Evolutionary conservation across 352 stramenopile genomes (phyloP).

Genomic region (Pythium aquatile): DNA sequence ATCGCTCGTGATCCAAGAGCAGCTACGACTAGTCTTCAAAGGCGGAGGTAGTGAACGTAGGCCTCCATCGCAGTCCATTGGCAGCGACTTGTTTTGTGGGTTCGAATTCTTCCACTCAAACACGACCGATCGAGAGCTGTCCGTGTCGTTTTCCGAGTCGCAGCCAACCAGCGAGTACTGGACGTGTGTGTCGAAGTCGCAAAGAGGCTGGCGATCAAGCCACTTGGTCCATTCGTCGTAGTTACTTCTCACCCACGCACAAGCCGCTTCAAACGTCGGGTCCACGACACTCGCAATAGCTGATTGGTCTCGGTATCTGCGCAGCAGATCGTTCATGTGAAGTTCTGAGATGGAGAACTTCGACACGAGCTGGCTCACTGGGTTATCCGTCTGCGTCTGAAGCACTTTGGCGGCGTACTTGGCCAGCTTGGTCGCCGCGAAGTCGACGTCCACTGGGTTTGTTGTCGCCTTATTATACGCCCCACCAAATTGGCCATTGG

Average conservation of each 20-base stretch:
- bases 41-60: slow-evolving; percentile 24
- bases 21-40: slow-evolving; percentile 37
- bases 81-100: slow-evolving; percentile 29
- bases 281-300: not conserved
- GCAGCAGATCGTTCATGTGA: slow-evolving; percentile 33
- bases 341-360: slow-evolving; percentile 30
- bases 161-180: slow-evolving; percentile 29
- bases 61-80: slow-evolving; percentile 48
- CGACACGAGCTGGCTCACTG: slow-evolving; percentile 26
- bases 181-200: slow-evolving; percentile 30
- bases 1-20: slow-evolving; percentile 25
- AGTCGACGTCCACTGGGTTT: slow-evolving; percentile 41
- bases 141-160: slow-evolving; percentile 15
- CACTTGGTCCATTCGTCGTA: slow-evolving; percentile 31
- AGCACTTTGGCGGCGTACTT: slow-evolving; percentile 33
- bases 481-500: slow-evolving; percentile 11
- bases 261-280: slow-evolving; percentile 32
- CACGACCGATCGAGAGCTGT: slow-evolving; percentile 19
- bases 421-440: slow-evolving; percentile 24
- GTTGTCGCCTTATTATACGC: not conserved
- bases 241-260: slow-evolving; percentile 35
- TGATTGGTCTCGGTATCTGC: slow-evolving; percentile 2
- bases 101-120: slow-evolving; percentile 38
- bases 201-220: slow-evolving; percentile 29
- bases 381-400: slow-evolving; percentile 5